These are phyloP conservation scores for Raphanus raphanistrum DNA, from an alignment of 345 rosid genomes.

Conservation along the genomic window DNA sequence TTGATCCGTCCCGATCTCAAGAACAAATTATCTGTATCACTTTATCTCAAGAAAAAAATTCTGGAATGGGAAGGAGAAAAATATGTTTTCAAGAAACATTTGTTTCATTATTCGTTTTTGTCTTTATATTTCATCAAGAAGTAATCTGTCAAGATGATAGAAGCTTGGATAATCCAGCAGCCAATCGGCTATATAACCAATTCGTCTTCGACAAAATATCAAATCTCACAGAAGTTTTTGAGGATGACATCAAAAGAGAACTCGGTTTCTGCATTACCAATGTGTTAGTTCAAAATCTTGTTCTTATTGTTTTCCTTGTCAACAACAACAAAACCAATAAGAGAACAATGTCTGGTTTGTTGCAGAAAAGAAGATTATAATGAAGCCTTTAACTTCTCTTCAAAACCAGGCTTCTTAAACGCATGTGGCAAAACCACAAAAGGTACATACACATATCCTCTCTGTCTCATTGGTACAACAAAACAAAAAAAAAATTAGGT, in stretches of 20 bases:
- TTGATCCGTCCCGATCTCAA: conserved; percentile 22
- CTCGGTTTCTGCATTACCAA: conserved; percentile 86
- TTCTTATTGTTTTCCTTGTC: neutral
- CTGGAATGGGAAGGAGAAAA: conserved; percentile 26
- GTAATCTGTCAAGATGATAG: conserved; percentile 16
- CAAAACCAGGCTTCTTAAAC: conserved; percentile 53
- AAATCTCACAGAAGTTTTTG: conserved; percentile 59
- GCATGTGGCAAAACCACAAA: conserved; percentile 57
- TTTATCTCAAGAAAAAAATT: conserved; percentile 8
- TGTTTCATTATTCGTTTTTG: conserved; percentile 1
- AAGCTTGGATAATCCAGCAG: conserved; percentile 36
- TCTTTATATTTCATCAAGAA: neutral
- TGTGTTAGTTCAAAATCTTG: conserved; percentile 51
- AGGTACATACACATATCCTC: conserved; percentile 56
- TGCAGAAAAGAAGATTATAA: conserved; percentile 81
- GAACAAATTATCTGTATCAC: conserved; percentile 1
- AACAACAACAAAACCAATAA: neutral
- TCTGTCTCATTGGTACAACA: neutral
- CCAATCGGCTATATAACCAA: conserved; percentile 47
- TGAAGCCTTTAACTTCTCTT: conserved; percentile 82
- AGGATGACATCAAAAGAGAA: conserved; percentile 54
- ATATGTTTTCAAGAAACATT: conserved; percentile 19
- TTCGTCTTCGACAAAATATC: conserved; percentile 48
- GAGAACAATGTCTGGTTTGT: neutral
- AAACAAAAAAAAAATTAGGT: neutral